Evolutionary conservation across 75 land plant species (phyloP).

Genomic region (Picea glauca): DNA sequence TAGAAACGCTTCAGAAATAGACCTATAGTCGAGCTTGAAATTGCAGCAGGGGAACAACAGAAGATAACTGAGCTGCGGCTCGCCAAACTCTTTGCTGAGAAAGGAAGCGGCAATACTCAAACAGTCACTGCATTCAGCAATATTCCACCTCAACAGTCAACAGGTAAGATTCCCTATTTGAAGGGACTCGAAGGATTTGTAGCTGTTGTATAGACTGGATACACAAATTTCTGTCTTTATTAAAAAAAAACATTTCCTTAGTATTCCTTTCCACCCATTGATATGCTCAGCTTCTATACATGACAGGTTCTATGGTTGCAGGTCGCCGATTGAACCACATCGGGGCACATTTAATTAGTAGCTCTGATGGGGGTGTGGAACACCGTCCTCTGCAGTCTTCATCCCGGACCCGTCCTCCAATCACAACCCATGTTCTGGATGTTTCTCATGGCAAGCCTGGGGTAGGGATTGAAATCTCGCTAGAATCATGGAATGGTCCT

Average conservation of each 20-base stretch:
- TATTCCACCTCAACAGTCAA: not conserved
- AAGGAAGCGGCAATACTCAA: not conserved
- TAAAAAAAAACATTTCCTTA: not conserved
- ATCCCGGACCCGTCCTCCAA: slow-evolving; percentile 69
- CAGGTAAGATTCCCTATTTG: slow-evolving; percentile 1
- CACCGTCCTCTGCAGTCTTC: slow-evolving; percentile 13
- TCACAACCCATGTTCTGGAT: slow-evolving; percentile 94
- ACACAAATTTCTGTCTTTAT: not conserved
- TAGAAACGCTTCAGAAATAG: slow-evolving; percentile 70
- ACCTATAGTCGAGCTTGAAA: slow-evolving; percentile 81
- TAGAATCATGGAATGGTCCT: slow-evolving; percentile 62
- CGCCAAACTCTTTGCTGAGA: slow-evolving; percentile 47
- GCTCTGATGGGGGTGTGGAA: slow-evolving; percentile 13
- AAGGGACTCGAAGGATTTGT: not conserved
- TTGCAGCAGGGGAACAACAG: slow-evolving; percentile 83
- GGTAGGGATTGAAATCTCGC: slow-evolving; percentile 60
- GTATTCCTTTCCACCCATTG: slow-evolving; percentile 20
- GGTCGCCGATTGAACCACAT: slow-evolving; percentile 60
- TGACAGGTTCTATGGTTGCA: slow-evolving; percentile 19
- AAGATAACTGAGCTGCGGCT: slow-evolving; percentile 86
- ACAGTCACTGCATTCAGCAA: not conserved
- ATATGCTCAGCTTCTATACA: slow-evolving; percentile 8
- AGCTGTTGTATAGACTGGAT: not conserved
- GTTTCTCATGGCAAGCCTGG: slow-evolving; percentile 82
- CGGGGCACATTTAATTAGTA: slow-evolving; percentile 44